These are phyloP conservation scores for Neophaeococcomyces aloes DNA, from an alignment of 2,329 filamentous ascomycete species.

Conservation along the genomic window DNA sequence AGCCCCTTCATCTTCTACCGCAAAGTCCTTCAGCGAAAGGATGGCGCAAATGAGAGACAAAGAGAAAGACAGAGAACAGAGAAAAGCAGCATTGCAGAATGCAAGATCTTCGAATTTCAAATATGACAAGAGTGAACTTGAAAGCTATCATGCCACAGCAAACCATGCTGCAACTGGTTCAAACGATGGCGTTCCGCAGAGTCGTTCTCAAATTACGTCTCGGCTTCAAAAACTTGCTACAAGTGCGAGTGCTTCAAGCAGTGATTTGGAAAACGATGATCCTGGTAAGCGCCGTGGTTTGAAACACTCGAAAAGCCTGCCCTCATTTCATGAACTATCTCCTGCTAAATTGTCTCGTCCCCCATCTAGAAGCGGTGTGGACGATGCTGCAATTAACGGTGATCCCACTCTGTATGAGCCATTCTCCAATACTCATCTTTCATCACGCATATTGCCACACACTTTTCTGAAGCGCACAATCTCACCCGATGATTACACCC, in stretches of 20 bases:
- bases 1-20: conserved; percentile 3
- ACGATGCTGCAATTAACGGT: conserved; percentile 20
- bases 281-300: neutral
- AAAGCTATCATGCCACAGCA: conserved; percentile 31
- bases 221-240: conserved; percentile 22
- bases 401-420: conserved; percentile 64
- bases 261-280: neutral
- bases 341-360: neutral
- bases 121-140: conserved; percentile 34
- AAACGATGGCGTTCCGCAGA: no score
- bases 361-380: neutral
- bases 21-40: conserved; percentile 70
- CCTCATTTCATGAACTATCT: neutral
- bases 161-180: conserved; percentile 27
- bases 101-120: conserved; percentile 36
- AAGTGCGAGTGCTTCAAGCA: conserved; percentile 28
- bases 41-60: conserved; percentile 55
- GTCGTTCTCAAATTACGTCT: conserved; percentile 20
- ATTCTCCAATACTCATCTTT: conserved; percentile 76
- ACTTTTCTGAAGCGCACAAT: conserved; percentile 67
- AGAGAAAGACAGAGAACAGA: conserved; percentile 31
- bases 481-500: conserved; percentile 62
- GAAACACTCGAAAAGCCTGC: conserved; percentile 3
- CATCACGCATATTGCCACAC: conserved; percentile 73
- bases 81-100: conserved; percentile 28